Evolutionary conservation across 2,329 filamentous ascomycete genomes (phyloP).

Genomic region (Colletotrichum orchidophilum): DNA sequence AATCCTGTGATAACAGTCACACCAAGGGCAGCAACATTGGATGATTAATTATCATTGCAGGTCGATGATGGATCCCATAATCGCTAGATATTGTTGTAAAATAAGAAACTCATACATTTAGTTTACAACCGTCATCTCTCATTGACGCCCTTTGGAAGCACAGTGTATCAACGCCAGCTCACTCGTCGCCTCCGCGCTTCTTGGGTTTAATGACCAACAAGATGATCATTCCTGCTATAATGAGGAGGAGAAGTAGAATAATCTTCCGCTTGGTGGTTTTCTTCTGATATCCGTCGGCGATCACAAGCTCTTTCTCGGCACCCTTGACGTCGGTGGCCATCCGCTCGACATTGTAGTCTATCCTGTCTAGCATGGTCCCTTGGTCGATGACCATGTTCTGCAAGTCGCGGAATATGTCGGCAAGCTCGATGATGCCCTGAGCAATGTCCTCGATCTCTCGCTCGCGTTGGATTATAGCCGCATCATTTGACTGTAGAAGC

Average conservation of each 20-base stretch:
- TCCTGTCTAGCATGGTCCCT: constrained; percentile 90
- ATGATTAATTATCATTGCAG: background rate
- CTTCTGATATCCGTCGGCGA: constrained; percentile 89
- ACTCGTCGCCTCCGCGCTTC: constrained; percentile 45
- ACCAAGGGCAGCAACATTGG: background rate
- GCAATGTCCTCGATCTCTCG: constrained; percentile 98
- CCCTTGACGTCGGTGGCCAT: constrained; percentile 95
- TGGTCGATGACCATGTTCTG: constrained; percentile 96
- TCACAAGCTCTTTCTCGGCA: constrained; percentile 90
- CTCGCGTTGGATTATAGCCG: constrained; percentile 89
- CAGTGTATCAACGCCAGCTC: background rate
- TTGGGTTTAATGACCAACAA: constrained; percentile 84
- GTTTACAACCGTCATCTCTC: constrained; percentile 34
- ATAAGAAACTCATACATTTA: constrained; percentile 37
- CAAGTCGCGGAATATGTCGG: constrained; percentile 95
- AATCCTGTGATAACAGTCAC: background rate
- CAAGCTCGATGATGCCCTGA: constrained; percentile 95
- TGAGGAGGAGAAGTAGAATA: constrained; percentile 84
- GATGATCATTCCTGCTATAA: constrained; percentile 89
- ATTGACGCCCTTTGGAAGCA: background rate
- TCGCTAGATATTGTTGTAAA: constrained; percentile 33
- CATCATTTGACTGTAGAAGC: constrained; percentile 79
- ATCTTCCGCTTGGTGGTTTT: constrained; percentile 91
- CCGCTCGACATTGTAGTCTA: constrained; percentile 97
- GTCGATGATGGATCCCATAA: background rate